Percentiles rank a stretch among this genome's conserved stretches.
phyloP scores from a whole-genome alignment of 192 early-diverging fungal species.

The Entomortierella parvispora region DNA sequence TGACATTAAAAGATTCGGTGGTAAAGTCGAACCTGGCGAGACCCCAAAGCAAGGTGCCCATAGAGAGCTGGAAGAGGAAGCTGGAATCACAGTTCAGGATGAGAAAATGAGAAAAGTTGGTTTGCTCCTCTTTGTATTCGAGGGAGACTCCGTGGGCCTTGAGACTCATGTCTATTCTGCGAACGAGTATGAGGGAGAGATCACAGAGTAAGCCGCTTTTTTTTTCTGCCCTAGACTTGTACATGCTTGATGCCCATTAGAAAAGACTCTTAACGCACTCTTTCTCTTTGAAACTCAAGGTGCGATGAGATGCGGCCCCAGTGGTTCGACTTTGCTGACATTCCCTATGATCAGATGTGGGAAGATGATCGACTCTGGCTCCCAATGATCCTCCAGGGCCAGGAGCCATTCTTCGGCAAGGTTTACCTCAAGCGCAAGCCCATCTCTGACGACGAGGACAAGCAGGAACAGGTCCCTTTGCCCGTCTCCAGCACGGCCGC shows the following conservation, averaged over 20 bases:
- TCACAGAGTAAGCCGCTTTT: conserved; percentile 62
- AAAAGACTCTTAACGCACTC: not conserved
- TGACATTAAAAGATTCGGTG: conserved; percentile 71
- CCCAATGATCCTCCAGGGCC: conserved; percentile 53
- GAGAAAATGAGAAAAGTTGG: conserved; percentile 58
- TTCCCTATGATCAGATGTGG: conserved; percentile 81
- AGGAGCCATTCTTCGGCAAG: conserved; percentile 44
- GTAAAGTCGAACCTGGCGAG: conserved; percentile 78
- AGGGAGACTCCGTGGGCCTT: conserved; percentile 65
- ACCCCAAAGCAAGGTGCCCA: conserved; percentile 67
- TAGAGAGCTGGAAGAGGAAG: conserved; percentile 74
- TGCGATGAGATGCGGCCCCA: conserved; percentile 82
- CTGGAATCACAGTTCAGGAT: conserved; percentile 55
- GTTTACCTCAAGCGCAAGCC: conserved; percentile 36
- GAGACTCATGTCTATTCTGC: conserved; percentile 74
- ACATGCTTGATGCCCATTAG: conserved; percentile 1
- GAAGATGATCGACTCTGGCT: conserved; percentile 75
- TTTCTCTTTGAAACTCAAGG: conserved; percentile 8
- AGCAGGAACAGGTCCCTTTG: not conserved
- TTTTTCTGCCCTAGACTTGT: too few relatives aligned
- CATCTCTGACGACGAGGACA: not conserved
- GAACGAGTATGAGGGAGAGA: conserved; percentile 54
- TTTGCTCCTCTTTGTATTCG: conserved; percentile 73
- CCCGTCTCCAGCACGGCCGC: not conserved
- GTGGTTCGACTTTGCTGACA: conserved; percentile 66